phyloP scores from a whole-genome alignment of 495 filamentous ascomycete species.

The Acidomyces sp. region DNA sequence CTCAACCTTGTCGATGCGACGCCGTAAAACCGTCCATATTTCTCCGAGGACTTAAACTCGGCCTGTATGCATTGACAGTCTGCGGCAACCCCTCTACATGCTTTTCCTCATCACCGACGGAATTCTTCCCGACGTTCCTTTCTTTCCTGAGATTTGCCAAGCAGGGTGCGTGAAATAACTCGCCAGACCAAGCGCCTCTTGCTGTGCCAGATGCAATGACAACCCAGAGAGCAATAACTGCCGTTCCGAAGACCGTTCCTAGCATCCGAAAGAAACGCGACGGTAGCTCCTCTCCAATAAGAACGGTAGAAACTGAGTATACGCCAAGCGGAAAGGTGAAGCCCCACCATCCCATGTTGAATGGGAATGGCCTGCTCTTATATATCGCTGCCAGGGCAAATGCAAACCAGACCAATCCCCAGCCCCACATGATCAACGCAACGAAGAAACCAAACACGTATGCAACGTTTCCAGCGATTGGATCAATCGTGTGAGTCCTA shows the following conservation, averaged over 20 bases:
- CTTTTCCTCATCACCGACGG: constrained; percentile 17
- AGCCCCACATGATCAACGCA: constrained; percentile 47
- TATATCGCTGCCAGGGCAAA: constrained; percentile 38
- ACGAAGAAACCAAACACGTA: constrained; percentile 43
- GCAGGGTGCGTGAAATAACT: constrained; percentile 28
- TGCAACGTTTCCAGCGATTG: constrained; percentile 37
- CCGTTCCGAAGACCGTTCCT: constrained; percentile 25
- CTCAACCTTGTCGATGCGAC: no score
- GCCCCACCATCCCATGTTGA: constrained; percentile 32
- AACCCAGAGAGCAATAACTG: constrained; percentile 29
- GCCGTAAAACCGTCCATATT: no score
- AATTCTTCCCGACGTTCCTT: constrained; percentile 1
- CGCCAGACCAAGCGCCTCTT: constrained; percentile 23
- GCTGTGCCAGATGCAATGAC: constrained; percentile 25
- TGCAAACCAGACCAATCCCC: constrained; percentile 48
- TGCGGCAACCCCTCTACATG: neutral
- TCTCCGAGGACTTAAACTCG: no score
- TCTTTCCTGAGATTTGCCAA: constrained; percentile 24
- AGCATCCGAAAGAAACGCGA: constrained; percentile 28
- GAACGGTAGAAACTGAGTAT: constrained; percentile 25
- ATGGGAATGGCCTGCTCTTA: constrained; percentile 22
- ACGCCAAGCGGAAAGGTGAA: constrained; percentile 31
- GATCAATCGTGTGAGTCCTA: constrained; percentile 35
- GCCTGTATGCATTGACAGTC: no score
- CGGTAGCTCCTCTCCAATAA: constrained; percentile 27